phyloP scores from a whole-genome alignment of 1,139 yeast genomes.

The Hyphopichia buzzinii region DNA sequence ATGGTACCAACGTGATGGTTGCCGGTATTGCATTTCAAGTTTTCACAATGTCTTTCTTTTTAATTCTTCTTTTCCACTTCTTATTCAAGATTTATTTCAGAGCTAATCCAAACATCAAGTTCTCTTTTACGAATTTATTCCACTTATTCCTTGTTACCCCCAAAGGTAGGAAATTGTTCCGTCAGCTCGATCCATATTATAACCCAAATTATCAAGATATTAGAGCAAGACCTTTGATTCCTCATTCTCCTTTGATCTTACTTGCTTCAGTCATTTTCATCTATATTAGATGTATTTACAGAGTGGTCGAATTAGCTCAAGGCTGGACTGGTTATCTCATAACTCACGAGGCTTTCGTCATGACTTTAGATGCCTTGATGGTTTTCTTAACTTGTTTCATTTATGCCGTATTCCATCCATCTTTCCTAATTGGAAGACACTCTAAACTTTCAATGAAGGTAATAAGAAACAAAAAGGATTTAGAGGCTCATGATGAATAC shows the following conservation, averaged over 20 bases:
- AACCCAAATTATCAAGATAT: constrained; percentile 14
- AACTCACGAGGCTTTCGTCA: constrained; percentile 27
- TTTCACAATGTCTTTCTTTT: constrained; percentile 33
- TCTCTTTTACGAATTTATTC: constrained; percentile 11
- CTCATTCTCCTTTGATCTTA: constrained; percentile 23
- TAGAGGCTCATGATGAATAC: constrained; percentile 1
- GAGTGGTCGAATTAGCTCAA: constrained; percentile 29
- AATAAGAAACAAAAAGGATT: constrained; percentile 5
- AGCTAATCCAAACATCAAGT: constrained; percentile 13
- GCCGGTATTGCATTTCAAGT: constrained; percentile 41
- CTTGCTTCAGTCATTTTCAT: constrained; percentile 20
- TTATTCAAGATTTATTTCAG: constrained; percentile 22
- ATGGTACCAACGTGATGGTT: constrained; percentile 37
- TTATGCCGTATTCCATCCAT: constrained; percentile 26
- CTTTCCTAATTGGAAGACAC: constrained; percentile 22
- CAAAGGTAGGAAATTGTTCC: constrained; percentile 14
- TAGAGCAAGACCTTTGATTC: constrained; percentile 17
- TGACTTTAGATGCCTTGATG: constrained; percentile 28
- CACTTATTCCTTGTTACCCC: constrained; percentile 23
- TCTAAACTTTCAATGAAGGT: constrained; percentile 11
- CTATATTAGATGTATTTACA: constrained; percentile 30
- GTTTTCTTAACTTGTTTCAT: constrained; percentile 18
- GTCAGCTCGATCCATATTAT: constrained; percentile 18
- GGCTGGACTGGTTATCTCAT: constrained; percentile 37
- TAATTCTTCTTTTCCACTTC: constrained; percentile 26